Percentiles rank a stretch among this genome's conserved stretches.
phyloP scores from a whole-genome alignment of 768 basidiomycete genomes.

The Hericium coralloides region DNA sequence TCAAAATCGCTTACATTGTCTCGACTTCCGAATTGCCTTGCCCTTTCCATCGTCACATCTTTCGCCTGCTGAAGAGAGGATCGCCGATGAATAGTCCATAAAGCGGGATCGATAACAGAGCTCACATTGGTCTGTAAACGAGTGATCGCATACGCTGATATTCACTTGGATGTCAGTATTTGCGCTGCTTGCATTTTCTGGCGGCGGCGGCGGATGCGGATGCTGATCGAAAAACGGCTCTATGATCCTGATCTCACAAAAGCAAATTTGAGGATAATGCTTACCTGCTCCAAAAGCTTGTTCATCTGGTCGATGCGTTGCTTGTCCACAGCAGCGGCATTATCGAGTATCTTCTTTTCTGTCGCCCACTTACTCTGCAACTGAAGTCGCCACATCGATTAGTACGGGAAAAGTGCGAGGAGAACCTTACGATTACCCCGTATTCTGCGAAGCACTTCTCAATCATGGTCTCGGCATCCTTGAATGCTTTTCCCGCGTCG shows the following conservation, averaged over 20 bases:
- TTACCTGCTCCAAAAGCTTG: not conserved
- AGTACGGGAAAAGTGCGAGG: not conserved
- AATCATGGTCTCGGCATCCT: not conserved
- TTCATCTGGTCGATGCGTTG: not conserved
- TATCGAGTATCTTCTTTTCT: not conserved
- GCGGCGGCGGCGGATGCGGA: not conserved
- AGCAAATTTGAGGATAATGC: not conserved
- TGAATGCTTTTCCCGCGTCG: not conserved
- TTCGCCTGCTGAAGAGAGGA: not conserved
- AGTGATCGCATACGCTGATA: not conserved
- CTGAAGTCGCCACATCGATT: not conserved
- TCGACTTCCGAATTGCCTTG: not conserved
- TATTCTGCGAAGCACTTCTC: not conserved
- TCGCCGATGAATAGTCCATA: not conserved
- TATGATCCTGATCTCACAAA: not conserved
- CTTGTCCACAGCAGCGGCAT: not conserved
- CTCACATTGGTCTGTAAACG: not conserved
- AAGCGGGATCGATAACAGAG: not conserved
- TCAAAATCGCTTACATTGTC: not conserved
- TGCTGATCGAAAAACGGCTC: not conserved
- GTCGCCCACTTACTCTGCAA: not conserved
- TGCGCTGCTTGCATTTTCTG: too few species aligned
- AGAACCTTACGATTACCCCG: not conserved
- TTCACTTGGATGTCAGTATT: not conserved
- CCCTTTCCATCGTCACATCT: not conserved